These are phyloP conservation scores for Viola odorata DNA, from an alignment of 345 rosid species.

Conservation along the genomic window DNA sequence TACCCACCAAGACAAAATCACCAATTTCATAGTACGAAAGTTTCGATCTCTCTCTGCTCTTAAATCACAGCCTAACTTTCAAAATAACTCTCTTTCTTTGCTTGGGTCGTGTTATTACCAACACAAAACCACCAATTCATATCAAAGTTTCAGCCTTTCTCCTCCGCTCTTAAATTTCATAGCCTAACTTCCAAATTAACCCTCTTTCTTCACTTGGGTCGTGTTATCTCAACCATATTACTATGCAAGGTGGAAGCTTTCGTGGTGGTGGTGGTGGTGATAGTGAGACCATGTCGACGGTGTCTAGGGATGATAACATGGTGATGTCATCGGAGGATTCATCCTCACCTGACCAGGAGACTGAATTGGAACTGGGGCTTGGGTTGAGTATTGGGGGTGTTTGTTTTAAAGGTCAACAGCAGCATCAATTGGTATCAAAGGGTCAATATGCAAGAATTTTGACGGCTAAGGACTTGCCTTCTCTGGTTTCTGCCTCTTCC, in stretches of 20 bases:
- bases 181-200: not conserved
- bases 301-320: constrained; percentile 34
- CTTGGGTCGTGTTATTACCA: not conserved
- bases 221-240: constrained; percentile 1
- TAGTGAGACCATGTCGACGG: constrained; percentile 42
- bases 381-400: constrained; percentile 44
- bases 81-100: not conserved
- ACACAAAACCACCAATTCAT: not conserved
- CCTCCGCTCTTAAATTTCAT: not conserved
- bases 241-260: constrained; percentile 5
- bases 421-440: not conserved
- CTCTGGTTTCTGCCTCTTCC: constrained; percentile 25
- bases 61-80: too few species aligned
- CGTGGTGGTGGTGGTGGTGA: constrained; percentile 32
- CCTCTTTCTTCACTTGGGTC: not conserved
- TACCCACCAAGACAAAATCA: not conserved
- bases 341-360: constrained; percentile 48
- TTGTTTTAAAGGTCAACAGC: constrained; percentile 18
- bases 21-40: not conserved
- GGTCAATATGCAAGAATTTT: constrained; percentile 40
- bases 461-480: constrained; percentile 51
- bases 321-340: constrained; percentile 74
- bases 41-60: not conserved
- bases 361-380: constrained; percentile 58
- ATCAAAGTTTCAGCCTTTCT: not conserved